Base-by-base conservation (phyloP, 768 basidiomycete genomes). In the Termitomyces sp. region DNA sequence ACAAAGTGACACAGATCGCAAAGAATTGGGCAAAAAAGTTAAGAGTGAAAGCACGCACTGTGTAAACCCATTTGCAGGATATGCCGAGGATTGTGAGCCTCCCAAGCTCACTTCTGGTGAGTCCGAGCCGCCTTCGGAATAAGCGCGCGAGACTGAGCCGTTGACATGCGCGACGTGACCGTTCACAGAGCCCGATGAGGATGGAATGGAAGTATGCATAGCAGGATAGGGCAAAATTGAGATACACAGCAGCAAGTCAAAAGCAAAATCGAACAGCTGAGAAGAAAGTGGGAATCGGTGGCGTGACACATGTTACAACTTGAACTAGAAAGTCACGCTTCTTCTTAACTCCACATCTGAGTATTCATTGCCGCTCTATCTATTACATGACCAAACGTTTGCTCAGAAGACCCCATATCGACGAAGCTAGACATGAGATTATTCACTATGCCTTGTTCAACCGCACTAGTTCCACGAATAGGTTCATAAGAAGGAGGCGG, bases 341-440 rank as follows among this genome's bases (percentile, higher is more conserved):
- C 53, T 49, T 31, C 12, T n/a, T 29, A 53, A 50, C 51, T 47
- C 26, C 54, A 56, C 24, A 29, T 6, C 4, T 29, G 29, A 36
- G 34, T 28, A 20, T 26, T n/a, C 34, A 60, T 56, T 54, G 45
- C 53, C 46, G 58, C 37, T 67, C 64, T 67, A 54, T 70, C 70
- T 63, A 75, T 67, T 56, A 83, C 77, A 34, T 66, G 65, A 20
- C 83, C 82, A 62, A 76, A 77, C 9, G 69, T 68, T 28, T 67
- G 65, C 22, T 64, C 68, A 20, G 63, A 62, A 15, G 60, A 54
- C 52, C 49, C 58, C 79, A 86, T 87, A 8, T 67, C 69, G 52
- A 87, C 83, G 64, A 82, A 87, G 46, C 72, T 67, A n/a, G 69
- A 65, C 84, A 87, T 82, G 45, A 87, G 69, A 65, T 87, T 88